These are phyloP conservation scores for Fusarium domesticum DNA, from an alignment of 2,329 filamentous ascomycete genomes.

Conservation along the genomic window DNA sequence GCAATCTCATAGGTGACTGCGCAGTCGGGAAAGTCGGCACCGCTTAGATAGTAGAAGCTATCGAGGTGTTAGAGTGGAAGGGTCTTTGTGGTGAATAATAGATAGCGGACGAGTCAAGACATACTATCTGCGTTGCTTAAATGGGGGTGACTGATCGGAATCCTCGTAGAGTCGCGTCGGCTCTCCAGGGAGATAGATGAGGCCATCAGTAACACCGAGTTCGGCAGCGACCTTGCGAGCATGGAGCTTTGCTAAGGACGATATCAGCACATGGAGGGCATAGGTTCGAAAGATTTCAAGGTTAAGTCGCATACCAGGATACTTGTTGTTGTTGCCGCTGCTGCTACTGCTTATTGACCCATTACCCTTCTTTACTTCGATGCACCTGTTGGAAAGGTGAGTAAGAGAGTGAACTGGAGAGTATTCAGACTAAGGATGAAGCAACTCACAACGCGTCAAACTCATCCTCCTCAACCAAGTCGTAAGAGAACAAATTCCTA, in stretches of 20 bases:
- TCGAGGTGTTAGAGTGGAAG: neutral
- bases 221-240: conserved; percentile 54
- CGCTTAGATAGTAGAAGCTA: conserved; percentile 59
- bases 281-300: neutral
- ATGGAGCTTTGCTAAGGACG: conserved; percentile 50
- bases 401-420: neutral
- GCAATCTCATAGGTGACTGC: conserved; percentile 56
- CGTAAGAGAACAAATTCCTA: conserved; percentile 22
- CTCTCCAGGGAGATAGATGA: conserved; percentile 56
- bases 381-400: conserved; percentile 25
- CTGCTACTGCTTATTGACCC: conserved; percentile 14
- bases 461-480: conserved; percentile 48
- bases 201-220: conserved; percentile 47
- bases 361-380: conserved; percentile 38
- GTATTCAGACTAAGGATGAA: neutral
- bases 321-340: conserved; percentile 30
- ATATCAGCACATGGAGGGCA: neutral
- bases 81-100: neutral
- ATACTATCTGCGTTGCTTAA: conserved; percentile 59
- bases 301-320: conserved; percentile 35
- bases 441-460: conserved; percentile 53
- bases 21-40: conserved; percentile 53
- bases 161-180: conserved; percentile 52
- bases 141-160: conserved; percentile 55
- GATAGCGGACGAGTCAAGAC: conserved; percentile 18